Evolutionary conservation across 129 eudicot genomes (phyloP).

Genomic region (Sambucus nigra): DNA sequence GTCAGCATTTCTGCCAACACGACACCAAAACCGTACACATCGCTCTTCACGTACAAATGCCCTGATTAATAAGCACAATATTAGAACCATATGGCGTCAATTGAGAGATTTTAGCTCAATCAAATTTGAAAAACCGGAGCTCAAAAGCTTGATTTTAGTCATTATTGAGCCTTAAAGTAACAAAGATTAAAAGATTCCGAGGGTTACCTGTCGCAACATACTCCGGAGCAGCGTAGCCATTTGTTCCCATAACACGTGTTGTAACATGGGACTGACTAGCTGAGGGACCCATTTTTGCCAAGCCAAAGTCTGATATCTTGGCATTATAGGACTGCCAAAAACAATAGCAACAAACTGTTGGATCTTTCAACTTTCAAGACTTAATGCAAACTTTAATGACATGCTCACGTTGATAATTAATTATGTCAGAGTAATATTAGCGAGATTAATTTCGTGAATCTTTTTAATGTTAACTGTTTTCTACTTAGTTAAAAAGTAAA

Average conservation of each 20-base stretch:
- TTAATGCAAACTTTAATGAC: too few species aligned
- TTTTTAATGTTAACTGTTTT: too few species aligned
- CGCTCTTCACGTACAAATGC: conserved; percentile 39
- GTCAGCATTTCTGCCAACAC: conserved; percentile 37
- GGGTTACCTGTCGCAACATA: conserved; percentile 62
- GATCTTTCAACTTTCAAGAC: not conserved
- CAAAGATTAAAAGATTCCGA: not conserved
- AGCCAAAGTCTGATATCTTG: conserved; percentile 65
- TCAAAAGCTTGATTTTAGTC: not conserved
- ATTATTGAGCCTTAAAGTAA: not conserved
- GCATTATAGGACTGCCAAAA: conserved; percentile 48
- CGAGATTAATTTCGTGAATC: too few species aligned
- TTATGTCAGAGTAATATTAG: too few species aligned
- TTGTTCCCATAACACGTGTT: conserved; percentile 69
- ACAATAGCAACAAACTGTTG: not conserved
- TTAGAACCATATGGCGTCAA: not conserved
- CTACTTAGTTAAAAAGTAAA: too few species aligned
- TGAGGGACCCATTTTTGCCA: conserved; percentile 55
- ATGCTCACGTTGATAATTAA: too few species aligned
- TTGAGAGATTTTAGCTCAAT: not conserved
- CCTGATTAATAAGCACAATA: conserved; percentile 14
- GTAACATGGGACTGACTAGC: conserved; percentile 59
- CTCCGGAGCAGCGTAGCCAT: conserved; percentile 76
- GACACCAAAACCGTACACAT: conserved; percentile 39
- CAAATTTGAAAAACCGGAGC: too few species aligned